These are phyloP conservation scores for Xylariaceae sp. DNA, from an alignment of 2,329 filamentous ascomycete genomes.

Conservation along the genomic window DNA sequence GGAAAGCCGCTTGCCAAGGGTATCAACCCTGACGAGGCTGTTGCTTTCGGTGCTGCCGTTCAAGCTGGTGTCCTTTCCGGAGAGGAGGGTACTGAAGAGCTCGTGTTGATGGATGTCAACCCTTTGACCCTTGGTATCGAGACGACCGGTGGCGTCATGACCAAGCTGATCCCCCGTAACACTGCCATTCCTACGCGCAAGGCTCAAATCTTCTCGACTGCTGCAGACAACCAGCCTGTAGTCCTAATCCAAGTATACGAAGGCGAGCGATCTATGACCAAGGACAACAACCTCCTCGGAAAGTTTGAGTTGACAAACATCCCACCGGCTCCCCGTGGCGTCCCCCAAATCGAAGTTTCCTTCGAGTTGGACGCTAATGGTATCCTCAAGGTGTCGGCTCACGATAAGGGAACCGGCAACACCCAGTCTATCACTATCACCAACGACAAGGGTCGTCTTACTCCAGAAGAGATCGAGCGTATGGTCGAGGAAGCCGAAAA, in stretches of 20 bases:
- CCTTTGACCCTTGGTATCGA: conserved; percentile 94
- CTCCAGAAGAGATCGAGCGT: conserved; percentile 95
- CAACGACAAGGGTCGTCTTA: conserved; percentile 98
- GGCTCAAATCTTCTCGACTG: conserved; percentile 96
- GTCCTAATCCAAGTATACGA: conserved; percentile 95
- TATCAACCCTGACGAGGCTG: conserved; percentile 99
- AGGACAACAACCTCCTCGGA: conserved; percentile 95
- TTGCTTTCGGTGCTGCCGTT: conserved; percentile 94
- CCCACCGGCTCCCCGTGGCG: conserved; percentile 88
- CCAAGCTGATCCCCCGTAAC: conserved; percentile 91
- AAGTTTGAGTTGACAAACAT: conserved; percentile 98
- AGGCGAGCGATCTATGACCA: conserved; percentile 89
- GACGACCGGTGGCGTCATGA: conserved; percentile 97
- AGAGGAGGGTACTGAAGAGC: conserved; percentile 71
- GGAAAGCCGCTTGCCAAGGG: conserved; percentile 99
- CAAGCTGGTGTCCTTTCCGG: conserved; percentile 94
- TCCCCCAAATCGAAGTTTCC: conserved; percentile 96
- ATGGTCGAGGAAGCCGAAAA: conserved; percentile 99
- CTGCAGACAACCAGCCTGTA: conserved; percentile 92
- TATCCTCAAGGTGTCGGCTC: conserved; percentile 93
- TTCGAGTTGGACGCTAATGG: conserved; percentile 98
- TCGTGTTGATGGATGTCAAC: conserved; percentile 97
- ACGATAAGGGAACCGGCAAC: conserved; percentile 98
- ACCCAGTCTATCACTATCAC: conserved; percentile 96
- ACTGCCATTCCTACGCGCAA: conserved; percentile 94